Evolutionary conservation across 257 asterid species (phyloP), one percentile per base, ranked within the genome.

Genomic region (Forsythia viridissima): DNA sequence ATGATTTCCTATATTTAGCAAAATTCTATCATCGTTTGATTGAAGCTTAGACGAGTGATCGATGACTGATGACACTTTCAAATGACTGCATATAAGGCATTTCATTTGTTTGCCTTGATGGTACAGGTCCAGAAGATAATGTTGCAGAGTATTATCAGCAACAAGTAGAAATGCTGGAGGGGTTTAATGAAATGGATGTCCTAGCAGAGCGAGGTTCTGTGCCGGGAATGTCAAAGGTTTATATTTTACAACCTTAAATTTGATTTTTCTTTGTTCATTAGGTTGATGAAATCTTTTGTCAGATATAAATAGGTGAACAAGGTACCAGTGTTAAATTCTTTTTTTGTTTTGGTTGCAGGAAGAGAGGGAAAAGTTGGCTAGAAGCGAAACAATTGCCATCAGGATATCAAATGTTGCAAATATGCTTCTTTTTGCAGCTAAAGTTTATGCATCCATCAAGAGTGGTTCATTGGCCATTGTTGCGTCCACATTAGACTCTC

Each of bases 391-490:
- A 52, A 43, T 80, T 75, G 91, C 89, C 71, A 88, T 88, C 59
- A 86, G 88, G 77, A 77, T 88, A 79, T 88, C 91, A 66, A 88
- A 88, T 70, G 41, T 88, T 37, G 89, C 91, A 55, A 88, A 88
- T 80, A 88, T 88, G 89, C 72, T 85, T 76, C 91, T 88, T 43
- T 85, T 88, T 88, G 83, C 80, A 30, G 91, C 89, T 77, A 88
- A 88, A 78, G 89, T 85, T 80, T 88, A 84, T 80, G 91, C 91
- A 73, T 88, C 91, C 4, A 18, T 80, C 73, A 79, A 74, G 79
- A 88, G 89, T 82, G 89, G 91, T 80, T 88, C 91, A 0, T 39
- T 88, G 84, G 91, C 89, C 48, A 88, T 88, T 71, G 82, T 88
- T 68, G 91, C 91, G 44, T 85, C 91, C 80, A 88, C 91, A 24